Evolutionary conservation across 352 stramenopile genomes (phyloP).

Genomic region (Ophiocytium majus): DNA sequence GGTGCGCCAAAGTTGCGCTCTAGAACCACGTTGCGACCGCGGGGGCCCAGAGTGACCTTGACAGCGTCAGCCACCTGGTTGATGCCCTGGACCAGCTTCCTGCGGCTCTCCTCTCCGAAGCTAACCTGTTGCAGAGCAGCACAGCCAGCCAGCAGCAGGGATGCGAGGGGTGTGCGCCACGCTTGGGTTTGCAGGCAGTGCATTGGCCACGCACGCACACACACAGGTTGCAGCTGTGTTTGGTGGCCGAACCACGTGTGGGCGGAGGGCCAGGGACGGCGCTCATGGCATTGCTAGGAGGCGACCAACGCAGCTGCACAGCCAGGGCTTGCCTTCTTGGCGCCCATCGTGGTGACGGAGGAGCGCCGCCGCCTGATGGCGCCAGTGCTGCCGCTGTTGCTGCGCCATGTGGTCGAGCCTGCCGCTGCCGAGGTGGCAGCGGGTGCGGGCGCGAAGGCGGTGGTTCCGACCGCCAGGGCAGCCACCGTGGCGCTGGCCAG

Average conservation of each 20-base stretch:
- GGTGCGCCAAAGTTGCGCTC: constrained; percentile 74
- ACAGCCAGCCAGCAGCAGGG: too few relatives aligned
- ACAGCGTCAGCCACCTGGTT: constrained; percentile 65
- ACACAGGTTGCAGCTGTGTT: too few relatives aligned
- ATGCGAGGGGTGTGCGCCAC: too few relatives aligned
- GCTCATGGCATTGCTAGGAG: too few relatives aligned
- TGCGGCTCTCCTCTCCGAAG: constrained; percentile 71
- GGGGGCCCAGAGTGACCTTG: constrained; percentile 76
- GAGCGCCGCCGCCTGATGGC: too few relatives aligned
- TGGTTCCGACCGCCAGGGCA: not conserved
- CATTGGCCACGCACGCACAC: too few relatives aligned
- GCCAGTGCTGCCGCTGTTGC: not conserved
- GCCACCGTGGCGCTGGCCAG: constrained; percentile 8
- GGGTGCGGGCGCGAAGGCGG: not conserved
- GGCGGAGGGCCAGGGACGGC: too few relatives aligned
- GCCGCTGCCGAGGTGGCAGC: not conserved
- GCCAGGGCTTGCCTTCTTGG: constrained; percentile 8
- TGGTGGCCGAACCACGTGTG: too few relatives aligned
- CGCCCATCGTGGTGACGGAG: not conserved
- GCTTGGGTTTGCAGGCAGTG: too few relatives aligned
- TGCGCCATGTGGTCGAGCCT: not conserved
- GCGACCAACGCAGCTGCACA: too few relatives aligned
- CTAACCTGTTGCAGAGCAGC: too few relatives aligned
- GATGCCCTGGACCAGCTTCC: constrained; percentile 70
- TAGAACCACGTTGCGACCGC: constrained; percentile 77